Evolutionary conservation across 2,329 filamentous ascomycete species (phyloP).

Genomic region (Blastomyces parvus): DNA sequence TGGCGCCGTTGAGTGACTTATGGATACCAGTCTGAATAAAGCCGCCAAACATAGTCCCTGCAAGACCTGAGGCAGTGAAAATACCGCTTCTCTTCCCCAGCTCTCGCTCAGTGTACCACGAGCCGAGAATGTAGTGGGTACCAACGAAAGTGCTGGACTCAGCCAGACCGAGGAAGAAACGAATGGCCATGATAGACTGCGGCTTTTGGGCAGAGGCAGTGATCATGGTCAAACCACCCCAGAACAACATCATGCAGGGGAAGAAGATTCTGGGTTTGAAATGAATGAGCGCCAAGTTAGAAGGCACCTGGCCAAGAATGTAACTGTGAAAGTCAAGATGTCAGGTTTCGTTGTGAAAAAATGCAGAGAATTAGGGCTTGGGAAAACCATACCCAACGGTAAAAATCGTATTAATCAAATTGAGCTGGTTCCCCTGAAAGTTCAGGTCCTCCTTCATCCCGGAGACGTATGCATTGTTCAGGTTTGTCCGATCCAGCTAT

Average conservation of each 20-base stretch:
- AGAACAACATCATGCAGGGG: conserved; percentile 24
- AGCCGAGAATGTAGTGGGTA: conserved; percentile 32
- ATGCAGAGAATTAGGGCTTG: background rate
- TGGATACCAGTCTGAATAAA: conserved; percentile 31
- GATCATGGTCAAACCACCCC: conserved; percentile 27
- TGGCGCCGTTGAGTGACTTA: conserved; percentile 21
- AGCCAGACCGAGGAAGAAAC: conserved; percentile 30
- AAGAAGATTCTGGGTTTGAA: conserved; percentile 22
- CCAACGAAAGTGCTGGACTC: conserved; percentile 28
- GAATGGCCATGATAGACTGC: conserved; percentile 27
- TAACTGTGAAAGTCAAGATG: conserved; percentile 23
- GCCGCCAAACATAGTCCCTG: conserved; percentile 30
- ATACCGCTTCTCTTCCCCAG: conserved; percentile 31
- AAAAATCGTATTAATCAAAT: conserved; percentile 33
- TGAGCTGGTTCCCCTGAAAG: conserved; percentile 30
- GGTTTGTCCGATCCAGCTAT: conserved; percentile 34
- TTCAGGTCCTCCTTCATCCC: conserved; percentile 31
- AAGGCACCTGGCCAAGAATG: conserved; percentile 37
- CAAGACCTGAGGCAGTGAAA: conserved; percentile 28
- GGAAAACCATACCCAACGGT: conserved; percentile 33
- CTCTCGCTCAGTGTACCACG: conserved; percentile 37
- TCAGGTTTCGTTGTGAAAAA: background rate
- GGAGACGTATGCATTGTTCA: conserved; percentile 35
- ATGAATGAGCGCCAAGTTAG: conserved; percentile 31
- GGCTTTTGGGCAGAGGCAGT: conserved; percentile 23